Conservation (phyloP, 306 rosid species). For the Cucurbita maxima region DNA sequence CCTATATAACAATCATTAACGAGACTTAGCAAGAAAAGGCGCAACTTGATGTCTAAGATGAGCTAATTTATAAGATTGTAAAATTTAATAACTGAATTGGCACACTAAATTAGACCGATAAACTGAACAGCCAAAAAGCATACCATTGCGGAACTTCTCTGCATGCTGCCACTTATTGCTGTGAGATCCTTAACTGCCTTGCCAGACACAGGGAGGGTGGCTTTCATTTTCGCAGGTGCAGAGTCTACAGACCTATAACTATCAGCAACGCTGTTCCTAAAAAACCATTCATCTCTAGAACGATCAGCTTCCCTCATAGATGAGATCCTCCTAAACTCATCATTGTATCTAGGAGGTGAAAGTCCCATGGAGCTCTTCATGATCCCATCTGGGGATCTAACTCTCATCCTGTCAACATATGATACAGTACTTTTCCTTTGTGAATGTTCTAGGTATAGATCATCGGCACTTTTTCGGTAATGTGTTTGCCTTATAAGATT, state of each 20-base stretch:
- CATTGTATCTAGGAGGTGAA: conserved; percentile 24
- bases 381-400: conserved; percentile 23
- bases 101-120: neutral
- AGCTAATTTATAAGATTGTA: neutral
- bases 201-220: conserved; percentile 16
- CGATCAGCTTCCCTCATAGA: conserved; percentile 14
- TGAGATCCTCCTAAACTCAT: conserved; percentile 14
- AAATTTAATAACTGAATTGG: neutral
- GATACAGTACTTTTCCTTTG: conserved; percentile 15
- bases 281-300: conserved; percentile 20
- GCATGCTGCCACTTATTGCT: conserved; percentile 16
- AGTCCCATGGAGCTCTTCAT: conserved; percentile 11
- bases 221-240: conserved; percentile 11
- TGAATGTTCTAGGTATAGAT: conserved; percentile 17
- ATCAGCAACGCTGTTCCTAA: conserved; percentile 15
- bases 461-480: conserved; percentile 21
- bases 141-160: conserved; percentile 22
- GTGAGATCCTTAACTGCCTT: conserved; percentile 16
- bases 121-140: neutral
- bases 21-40: neutral
- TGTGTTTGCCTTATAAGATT: conserved; percentile 6
- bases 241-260: conserved; percentile 18
- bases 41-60: neutral
- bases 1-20: conserved; percentile 15
- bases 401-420: conserved; percentile 17